phyloP scores from a whole-genome alignment of 306 rosid genomes.

The Trifolium repens region DNA sequence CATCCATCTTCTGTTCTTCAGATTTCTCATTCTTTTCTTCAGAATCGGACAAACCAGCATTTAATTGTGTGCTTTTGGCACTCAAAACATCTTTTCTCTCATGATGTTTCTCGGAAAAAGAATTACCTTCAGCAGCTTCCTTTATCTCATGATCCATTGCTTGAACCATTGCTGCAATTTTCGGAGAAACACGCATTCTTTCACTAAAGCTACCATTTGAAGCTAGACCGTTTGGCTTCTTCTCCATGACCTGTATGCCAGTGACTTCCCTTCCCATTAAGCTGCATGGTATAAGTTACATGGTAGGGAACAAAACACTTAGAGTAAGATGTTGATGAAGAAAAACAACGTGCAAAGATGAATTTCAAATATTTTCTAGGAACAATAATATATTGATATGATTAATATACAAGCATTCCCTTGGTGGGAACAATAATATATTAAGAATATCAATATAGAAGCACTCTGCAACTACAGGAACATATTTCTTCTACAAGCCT shows the following conservation, averaged over 20 bases:
- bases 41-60: conserved; percentile 44
- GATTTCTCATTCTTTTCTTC: conserved; percentile 60
- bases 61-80: conserved; percentile 55
- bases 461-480: conserved; percentile 8
- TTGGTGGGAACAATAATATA: conserved; percentile 24
- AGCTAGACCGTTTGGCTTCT: conserved; percentile 53
- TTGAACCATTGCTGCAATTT: conserved; percentile 60
- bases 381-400: conserved; percentile 21
- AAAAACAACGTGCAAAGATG: conserved; percentile 14
- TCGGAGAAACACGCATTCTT: conserved; percentile 65
- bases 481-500: conserved; percentile 31
- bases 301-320: conserved; percentile 32
- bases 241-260: conserved; percentile 57
- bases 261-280: conserved; percentile 89
- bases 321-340: not conserved
- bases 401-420: conserved; percentile 14
- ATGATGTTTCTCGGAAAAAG: conserved; percentile 46
- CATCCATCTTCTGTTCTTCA: conserved; percentile 50
- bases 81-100: conserved; percentile 57
- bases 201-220: conserved; percentile 60
- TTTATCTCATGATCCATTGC: conserved; percentile 68
- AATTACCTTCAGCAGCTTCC: conserved; percentile 57
- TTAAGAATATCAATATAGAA: not conserved
- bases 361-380: conserved; percentile 8
- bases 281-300: conserved; percentile 56